Conservation (phyloP, 2,329 filamentous ascomycete genomes). For the Botrytis pseudocinerea region DNA sequence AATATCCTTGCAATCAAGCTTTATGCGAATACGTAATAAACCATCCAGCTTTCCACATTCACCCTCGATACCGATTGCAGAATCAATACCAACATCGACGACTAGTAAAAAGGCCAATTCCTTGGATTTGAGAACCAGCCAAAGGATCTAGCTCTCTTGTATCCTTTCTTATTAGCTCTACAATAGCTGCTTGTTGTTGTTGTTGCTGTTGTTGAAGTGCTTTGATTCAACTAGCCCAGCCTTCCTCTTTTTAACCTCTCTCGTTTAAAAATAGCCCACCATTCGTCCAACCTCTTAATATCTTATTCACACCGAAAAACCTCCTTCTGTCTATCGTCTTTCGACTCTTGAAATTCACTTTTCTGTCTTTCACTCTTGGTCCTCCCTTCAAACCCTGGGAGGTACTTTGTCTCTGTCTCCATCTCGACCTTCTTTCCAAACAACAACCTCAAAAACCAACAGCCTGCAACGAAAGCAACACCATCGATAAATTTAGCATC, state of each 20-base stretch:
- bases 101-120: not conserved
- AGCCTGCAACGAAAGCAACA: slow-evolving; percentile 6
- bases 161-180: not conserved
- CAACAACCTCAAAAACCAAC: not conserved
- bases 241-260: slow-evolving; percentile 15
- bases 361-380: not conserved
- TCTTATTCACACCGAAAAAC: slow-evolving; percentile 15
- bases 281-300: slow-evolving; percentile 22
- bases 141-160: not conserved
- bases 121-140: not conserved
- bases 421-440: not conserved
- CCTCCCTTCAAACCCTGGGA: not conserved
- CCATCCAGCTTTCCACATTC: not conserved
- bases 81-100: too few species aligned
- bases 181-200: not conserved
- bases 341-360: slow-evolving; percentile 18
- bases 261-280: slow-evolving; percentile 18
- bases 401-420: not conserved
- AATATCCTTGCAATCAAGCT: not conserved
- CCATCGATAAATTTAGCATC: slow-evolving; percentile 21
- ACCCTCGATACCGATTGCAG: not conserved
- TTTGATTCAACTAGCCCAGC: slow-evolving; percentile 15
- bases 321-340: not conserved
- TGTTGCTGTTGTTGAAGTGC: not conserved
- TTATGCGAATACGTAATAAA: not conserved